Conservation (phyloP, 2,329 filamentous ascomycete species). For the Huntiella moniliformis region DNA sequence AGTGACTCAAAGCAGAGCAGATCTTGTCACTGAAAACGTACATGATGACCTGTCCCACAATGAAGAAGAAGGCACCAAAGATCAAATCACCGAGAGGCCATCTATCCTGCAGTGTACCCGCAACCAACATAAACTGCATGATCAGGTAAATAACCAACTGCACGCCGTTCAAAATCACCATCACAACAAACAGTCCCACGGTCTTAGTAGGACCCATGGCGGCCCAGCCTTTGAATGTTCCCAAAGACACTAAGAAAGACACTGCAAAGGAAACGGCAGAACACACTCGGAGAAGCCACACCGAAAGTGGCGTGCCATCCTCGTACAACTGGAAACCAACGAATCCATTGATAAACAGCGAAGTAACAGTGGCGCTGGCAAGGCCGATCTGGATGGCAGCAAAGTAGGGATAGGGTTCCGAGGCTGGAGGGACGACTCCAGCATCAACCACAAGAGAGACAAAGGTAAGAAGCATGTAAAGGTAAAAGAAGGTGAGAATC, state of each 20-base stretch:
- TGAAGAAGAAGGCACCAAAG: conserved; percentile 81
- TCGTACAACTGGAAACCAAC: conserved; percentile 97
- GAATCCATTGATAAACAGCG: conserved; percentile 88
- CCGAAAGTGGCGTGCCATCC: conserved; percentile 79
- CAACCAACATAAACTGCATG: conserved; percentile 75
- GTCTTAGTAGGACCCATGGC: conserved; percentile 74
- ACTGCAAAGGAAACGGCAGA: conserved; percentile 70
- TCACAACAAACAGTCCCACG: conserved; percentile 70
- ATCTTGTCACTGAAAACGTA: conserved; percentile 79
- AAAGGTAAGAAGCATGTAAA: conserved; percentile 81
- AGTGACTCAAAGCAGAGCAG: conserved; percentile 72
- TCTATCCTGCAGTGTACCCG: conserved; percentile 78
- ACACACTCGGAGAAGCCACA: conserved; percentile 74
- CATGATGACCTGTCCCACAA: conserved; percentile 77
- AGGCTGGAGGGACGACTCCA: conserved; percentile 74
- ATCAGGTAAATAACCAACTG: conserved; percentile 69
- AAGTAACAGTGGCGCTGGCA: conserved; percentile 68
- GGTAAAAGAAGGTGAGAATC: conserved; percentile 84
- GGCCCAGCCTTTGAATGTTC: conserved; percentile 85
- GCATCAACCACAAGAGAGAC: conserved; percentile 80
- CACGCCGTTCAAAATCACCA: conserved; percentile 80
- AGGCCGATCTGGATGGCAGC: conserved; percentile 73
- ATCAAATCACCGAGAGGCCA: conserved; percentile 88
- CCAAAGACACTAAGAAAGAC: conserved; percentile 68
- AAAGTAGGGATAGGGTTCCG: conserved; percentile 72